Evolutionary conservation across 2,329 filamentous ascomycete genomes (phyloP).

Genomic region (Apiospora hydei): DNA sequence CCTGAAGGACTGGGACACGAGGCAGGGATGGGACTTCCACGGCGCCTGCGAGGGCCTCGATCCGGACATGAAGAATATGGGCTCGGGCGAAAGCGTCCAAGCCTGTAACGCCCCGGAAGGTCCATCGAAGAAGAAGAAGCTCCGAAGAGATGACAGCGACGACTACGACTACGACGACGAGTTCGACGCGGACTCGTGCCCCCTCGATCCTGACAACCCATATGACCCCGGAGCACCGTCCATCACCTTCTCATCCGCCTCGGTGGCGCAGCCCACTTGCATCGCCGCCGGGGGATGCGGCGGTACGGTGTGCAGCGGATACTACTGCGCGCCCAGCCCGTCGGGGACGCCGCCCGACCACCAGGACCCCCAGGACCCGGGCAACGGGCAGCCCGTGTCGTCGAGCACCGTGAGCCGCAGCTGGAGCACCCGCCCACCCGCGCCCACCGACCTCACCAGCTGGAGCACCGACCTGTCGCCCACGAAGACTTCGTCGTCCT

Average conservation of each 20-base stretch:
- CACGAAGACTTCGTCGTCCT: background rate
- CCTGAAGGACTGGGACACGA: background rate
- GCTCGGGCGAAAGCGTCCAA: background rate
- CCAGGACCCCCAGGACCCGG: conserved; percentile 35
- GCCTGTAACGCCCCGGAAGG: background rate
- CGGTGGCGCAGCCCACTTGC: conserved; percentile 31
- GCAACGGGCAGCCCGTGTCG: background rate
- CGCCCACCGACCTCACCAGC: background rate
- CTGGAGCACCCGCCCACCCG: background rate
- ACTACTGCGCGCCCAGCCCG: conserved; percentile 33
- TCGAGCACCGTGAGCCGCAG: background rate
- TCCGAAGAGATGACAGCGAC: background rate
- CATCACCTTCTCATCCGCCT: conserved; percentile 26
- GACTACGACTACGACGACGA: background rate
- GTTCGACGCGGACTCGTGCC: conserved; percentile 2
- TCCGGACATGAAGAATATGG: background rate
- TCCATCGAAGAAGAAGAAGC: background rate
- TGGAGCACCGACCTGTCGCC: background rate
- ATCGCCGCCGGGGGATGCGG: conserved; percentile 29
- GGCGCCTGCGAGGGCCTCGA: background rate
- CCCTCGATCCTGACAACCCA: background rate
- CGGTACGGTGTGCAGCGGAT: conserved; percentile 34
- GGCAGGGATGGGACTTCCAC: background rate
- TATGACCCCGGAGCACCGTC: background rate
- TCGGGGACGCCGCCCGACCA: conserved; percentile 30